These are phyloP conservation scores for Debaryomyces maramus DNA, from an alignment of 805 yeast species.

Conservation along the genomic window DNA sequence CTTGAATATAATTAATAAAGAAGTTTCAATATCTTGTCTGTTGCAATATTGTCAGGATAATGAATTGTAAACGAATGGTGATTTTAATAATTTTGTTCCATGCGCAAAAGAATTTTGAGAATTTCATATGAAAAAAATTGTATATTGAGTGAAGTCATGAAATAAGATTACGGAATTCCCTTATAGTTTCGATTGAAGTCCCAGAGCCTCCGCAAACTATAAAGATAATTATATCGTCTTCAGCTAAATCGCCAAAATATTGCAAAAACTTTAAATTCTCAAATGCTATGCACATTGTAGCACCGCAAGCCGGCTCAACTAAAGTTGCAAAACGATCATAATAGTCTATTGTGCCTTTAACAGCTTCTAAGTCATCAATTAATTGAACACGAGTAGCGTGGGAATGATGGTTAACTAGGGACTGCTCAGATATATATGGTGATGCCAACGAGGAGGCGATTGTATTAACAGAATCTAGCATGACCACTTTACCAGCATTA, in stretches of 20 bases:
- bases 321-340: conserved; percentile 21
- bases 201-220: conserved; percentile 33
- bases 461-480: conserved; percentile 20
- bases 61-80: no score
- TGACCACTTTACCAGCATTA: conserved; percentile 17
- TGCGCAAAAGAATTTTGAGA: neutral
- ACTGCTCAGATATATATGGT: conserved; percentile 23
- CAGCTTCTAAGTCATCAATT: conserved; percentile 28
- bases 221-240: conserved; percentile 26
- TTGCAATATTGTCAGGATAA: no score
- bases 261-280: conserved; percentile 14
- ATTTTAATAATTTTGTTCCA: neutral
- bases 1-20: no score
- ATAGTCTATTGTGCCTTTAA: conserved; percentile 19
- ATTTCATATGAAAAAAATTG: conserved; percentile 3
- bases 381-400: conserved; percentile 17
- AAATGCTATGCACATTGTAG: conserved; percentile 19
- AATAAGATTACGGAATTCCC: conserved; percentile 4
- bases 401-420: conserved; percentile 16
- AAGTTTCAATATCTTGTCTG: no score
- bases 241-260: conserved; percentile 13
- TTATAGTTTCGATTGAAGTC: conserved; percentile 4
- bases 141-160: neutral
- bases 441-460: conserved; percentile 29
- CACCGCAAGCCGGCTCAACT: conserved; percentile 39